phyloP scores from a whole-genome alignment of 305 asterid genomes.

The Solanum chacoense region DNA sequence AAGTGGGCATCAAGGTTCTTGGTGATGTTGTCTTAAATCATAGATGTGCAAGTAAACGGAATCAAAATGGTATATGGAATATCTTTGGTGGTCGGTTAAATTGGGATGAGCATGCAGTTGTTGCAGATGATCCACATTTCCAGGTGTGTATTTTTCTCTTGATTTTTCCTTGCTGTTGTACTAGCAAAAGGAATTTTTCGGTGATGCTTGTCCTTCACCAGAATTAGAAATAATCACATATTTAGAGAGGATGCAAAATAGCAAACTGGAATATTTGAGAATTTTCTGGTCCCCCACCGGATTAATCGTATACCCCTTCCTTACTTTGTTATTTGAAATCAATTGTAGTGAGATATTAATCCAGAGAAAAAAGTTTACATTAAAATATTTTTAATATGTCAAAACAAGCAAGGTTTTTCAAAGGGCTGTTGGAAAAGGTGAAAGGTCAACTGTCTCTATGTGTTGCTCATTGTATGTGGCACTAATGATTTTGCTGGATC shows the following conservation, averaged over 20 bases:
- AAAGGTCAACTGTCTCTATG: background rate
- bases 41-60: constrained; percentile 67
- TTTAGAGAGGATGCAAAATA: background rate
- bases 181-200: background rate
- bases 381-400: background rate
- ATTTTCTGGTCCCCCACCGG: background rate
- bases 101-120: constrained; percentile 97
- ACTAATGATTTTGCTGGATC: background rate
- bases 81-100: constrained; percentile 86
- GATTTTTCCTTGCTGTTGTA: background rate
- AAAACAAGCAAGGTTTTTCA: background rate
- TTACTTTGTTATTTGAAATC: background rate
- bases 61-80: constrained; percentile 89
- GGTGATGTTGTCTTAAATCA: constrained; percentile 95
- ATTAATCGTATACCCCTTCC: background rate
- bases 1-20: constrained; percentile 63
- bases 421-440: background rate
- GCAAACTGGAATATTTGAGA: background rate
- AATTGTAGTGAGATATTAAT: background rate
- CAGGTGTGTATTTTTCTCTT: constrained; percentile 37
- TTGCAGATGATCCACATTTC: constrained; percentile 95
- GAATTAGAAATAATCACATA: background rate
- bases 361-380: background rate
- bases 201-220: background rate
- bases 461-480: background rate